phyloP scores from a whole-genome alignment of 306 rosid genomes.

The Inga leiocalycina region DNA sequence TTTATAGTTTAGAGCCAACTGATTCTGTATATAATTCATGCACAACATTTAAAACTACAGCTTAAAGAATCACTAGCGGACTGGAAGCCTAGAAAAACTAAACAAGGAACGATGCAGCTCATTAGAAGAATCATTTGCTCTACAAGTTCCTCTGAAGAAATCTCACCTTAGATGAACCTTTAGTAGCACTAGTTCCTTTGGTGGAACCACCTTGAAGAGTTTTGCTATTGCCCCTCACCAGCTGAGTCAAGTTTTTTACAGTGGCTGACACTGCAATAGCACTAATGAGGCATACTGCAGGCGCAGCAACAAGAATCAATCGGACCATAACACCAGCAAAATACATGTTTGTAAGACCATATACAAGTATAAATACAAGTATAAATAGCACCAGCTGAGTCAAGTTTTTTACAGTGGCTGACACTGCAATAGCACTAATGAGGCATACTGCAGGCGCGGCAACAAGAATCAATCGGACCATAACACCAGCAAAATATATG shows the following conservation, averaged over 20 bases:
- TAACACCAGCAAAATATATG: constrained; percentile 73
- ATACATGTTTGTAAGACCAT: constrained; percentile 47
- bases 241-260: constrained; percentile 30
- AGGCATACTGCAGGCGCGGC: constrained; percentile 98
- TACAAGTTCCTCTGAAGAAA: background rate
- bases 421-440: constrained; percentile 95
- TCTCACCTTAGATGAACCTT: constrained; percentile 86
- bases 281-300: constrained; percentile 96
- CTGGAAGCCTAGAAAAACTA: background rate
- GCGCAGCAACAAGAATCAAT: constrained; percentile 95
- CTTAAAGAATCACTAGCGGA: too few relatives aligned
- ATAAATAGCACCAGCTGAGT: constrained; percentile 57
- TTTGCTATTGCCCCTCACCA: constrained; percentile 70
- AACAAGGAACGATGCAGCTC: constrained; percentile 14
- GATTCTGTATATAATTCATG: too few relatives aligned
- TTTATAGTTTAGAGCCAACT: too few relatives aligned
- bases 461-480: constrained; percentile 98
- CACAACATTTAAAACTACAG: too few relatives aligned
- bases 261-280: constrained; percentile 91
- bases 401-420: constrained; percentile 40
- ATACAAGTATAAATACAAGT: constrained; percentile 81
- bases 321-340: constrained; percentile 99
- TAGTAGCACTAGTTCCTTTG: constrained; percentile 64
- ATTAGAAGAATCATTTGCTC: constrained; percentile 11
- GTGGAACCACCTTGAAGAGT: constrained; percentile 69